Base-by-base conservation (phyloP, 1,284 basidiomycete species). In the Ceratobasidium sp. region DNA sequence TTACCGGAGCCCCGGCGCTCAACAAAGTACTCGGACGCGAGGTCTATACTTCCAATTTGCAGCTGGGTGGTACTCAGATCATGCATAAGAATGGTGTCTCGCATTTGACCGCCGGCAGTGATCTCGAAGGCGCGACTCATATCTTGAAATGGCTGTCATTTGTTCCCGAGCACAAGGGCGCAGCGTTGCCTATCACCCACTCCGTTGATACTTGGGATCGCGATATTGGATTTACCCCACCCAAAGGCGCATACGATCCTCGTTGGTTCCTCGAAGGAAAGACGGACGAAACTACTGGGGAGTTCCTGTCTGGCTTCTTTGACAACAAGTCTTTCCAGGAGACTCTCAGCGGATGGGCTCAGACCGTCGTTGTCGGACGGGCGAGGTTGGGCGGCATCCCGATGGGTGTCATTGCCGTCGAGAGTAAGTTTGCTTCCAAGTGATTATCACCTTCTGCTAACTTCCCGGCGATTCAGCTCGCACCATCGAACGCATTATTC, bases 71-170 rank as follows among this genome's bases (percentile, higher is more conserved):
- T 74, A 98, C 97, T 43, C 94, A 96, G 79, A 99, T 98, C 85
- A 98, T 98, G 96, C 93, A 96, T 88, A 97, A 97, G 88, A 98
- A 98, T 80, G 97, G 97, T 83, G 94, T 99, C 70, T 98, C 97
- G 16, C 97, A 99, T 81, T 84, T 99, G 65, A 96, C 93, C 2
- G 96, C 97, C 30, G 89, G 88, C 77, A 97, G 96, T 80, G 97
- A 99, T 80, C 84, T 99, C 41, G 93, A 98, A 80, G 96, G 96
- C 76, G 94, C 96, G 23, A 89, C 91, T 12, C 92, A 96, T 74
- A 97, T 97, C 77, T 83, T 99, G 73, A 90, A 95, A 78, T 99
- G 97, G 96, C 82, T 99, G 76, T 94, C 96, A 18, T 99, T 94
- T 81, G 87, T 99, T 26, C 97, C 96, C 12, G 91, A 92, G 76